Evolutionary conservation across 371 early-diverging fungal genomes (phyloP).

Genomic region (Rhizopus sp.): DNA sequence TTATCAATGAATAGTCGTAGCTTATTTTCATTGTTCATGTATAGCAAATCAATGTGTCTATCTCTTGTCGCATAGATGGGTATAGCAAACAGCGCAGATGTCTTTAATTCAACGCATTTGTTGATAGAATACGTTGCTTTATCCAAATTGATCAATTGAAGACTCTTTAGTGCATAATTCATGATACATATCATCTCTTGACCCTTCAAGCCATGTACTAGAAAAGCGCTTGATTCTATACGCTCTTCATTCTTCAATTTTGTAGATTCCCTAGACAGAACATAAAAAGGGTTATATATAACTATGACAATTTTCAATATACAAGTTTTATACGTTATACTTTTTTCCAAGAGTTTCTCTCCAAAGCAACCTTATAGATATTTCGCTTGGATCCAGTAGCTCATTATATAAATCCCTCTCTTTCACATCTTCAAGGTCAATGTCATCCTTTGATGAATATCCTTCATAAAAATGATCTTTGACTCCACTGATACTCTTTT

Average conservation of each 20-base stretch:
- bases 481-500: not conserved
- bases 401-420: constrained; percentile 18
- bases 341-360: constrained; percentile 19
- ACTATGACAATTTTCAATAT: not conserved
- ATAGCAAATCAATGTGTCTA: constrained; percentile 37
- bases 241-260: constrained; percentile 6
- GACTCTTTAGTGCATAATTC: constrained; percentile 20
- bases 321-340: not conserved
- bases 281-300: not conserved
- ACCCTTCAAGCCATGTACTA: constrained; percentile 30
- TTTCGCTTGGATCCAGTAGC: constrained; percentile 21
- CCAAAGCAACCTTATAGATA: constrained; percentile 35
- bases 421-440: constrained; percentile 2
- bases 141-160: constrained; percentile 13
- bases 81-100: constrained; percentile 33
- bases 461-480: constrained; percentile 13
- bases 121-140: constrained; percentile 5
- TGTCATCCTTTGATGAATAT: constrained; percentile 3
- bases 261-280: not conserved
- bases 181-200: constrained; percentile 40
- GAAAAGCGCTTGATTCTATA: constrained; percentile 22
- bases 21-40: constrained; percentile 15
- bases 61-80: constrained; percentile 49
- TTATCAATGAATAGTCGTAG: constrained; percentile 12
- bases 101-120: constrained; percentile 30